Percentiles rank a stretch among this genome's conserved stretches.
Conservation (phyloP, 805 yeast species). For the Metschnikowia sp. region DNA sequence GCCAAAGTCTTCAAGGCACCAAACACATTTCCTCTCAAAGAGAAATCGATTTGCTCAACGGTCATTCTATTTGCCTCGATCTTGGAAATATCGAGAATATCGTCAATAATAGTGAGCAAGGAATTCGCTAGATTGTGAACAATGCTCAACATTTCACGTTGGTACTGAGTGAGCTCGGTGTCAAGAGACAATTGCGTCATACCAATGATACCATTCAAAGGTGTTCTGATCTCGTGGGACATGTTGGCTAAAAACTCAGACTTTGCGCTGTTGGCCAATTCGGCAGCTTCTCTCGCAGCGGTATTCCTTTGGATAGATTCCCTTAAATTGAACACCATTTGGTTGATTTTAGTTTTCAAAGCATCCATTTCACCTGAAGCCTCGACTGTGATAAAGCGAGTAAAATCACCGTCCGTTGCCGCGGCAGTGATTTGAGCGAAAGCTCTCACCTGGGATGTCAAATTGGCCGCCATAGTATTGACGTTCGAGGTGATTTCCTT, state of each 20-base stretch:
- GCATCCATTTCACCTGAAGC: conserved; percentile 90
- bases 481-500: conserved; percentile 88
- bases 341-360: conserved; percentile 54
- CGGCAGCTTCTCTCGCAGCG: conserved; percentile 93
- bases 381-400: conserved; percentile 85
- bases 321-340: conserved; percentile 70
- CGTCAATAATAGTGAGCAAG: conserved; percentile 81
- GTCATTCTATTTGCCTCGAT: conserved; percentile 94
- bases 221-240: conserved; percentile 82
- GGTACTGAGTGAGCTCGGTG: conserved; percentile 86
- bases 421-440: conserved; percentile 93
- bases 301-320: conserved; percentile 90
- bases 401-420: conserved; percentile 91
- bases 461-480: conserved; percentile 90
- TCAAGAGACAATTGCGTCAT: conserved; percentile 89
- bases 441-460: conserved; percentile 89
- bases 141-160: conserved; percentile 85
- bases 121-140: conserved; percentile 88
- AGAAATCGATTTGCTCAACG: conserved; percentile 83
- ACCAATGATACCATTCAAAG: conserved; percentile 90
- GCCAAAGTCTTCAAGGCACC: conserved; percentile 88
- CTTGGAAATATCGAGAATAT: conserved; percentile 86
- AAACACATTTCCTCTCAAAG: conserved; percentile 81
- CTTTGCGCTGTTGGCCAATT: conserved; percentile 82
- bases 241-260: conserved; percentile 88